Evolutionary conservation across 306 rosid species (phyloP), one percentile per base, ranked within the genome.

Genomic region (Hippophae tibetana): DNA sequence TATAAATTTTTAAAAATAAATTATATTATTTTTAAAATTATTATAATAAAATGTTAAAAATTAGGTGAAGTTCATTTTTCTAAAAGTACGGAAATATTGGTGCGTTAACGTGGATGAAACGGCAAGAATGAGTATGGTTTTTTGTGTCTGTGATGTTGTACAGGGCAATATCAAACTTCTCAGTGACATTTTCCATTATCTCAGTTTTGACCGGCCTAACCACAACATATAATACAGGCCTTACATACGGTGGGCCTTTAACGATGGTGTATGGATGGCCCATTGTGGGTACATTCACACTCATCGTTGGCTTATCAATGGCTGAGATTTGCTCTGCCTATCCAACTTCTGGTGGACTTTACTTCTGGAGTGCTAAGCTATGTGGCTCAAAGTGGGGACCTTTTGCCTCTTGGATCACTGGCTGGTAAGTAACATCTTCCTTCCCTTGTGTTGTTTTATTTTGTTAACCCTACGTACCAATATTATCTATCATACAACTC

Each of bases 301-400:
- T 78, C 9, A 7, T 67, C 0, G 83, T 78, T 63, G 83, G 80
- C 7, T 42, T 64, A 0, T 63, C 83, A 1, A 66, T 78, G 77
- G 79, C 83, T 5, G 80, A 78, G 74, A 74, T 78, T 65, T 78
- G 80, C 46, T 78, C 83, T 12, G 74, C 83, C 13, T 74, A 23
- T 43, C 83, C 79, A 23, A 78, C 83, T 66, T 74, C 79, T 12
- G 79, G 74, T 58, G 83, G 83, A 42, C 83, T 78, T n/a, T 78
- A 74, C 66, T 78, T 78, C 47, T 74, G 83, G 83, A 78, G 83
- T 12, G 72, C 80, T 57, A 66, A 56, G 68, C 71, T 78, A 58
- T 27, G 67, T 10, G 77, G 77, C 13, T 0, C 25, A 9, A 54
- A 56, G 0, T 63, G 67, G 71, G 80, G 77, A 5, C 75, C 80